Base-by-base conservation (phyloP, 2,329 filamentous ascomycete genomes). In the Cladosporium sphaerospermum region DNA sequence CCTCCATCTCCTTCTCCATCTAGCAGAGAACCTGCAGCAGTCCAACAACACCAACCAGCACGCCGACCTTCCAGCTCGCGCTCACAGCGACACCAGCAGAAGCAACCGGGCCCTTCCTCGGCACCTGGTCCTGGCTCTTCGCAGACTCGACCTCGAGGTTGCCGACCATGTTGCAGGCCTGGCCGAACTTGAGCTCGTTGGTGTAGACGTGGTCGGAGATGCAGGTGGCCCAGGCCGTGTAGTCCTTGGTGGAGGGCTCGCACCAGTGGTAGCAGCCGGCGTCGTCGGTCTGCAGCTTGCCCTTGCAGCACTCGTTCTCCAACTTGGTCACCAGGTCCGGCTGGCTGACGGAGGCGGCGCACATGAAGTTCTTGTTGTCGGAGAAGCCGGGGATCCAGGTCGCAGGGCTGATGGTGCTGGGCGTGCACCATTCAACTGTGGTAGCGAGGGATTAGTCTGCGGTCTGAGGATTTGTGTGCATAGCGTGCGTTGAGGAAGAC, bases 201-300 rank as follows among this genome's bases (percentile, higher is more conserved):
- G 39, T 34, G 48, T 51, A 51, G 40, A 51, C 48, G 31, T 51
- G 28, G 32, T 51, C 48, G 31, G 48, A 37, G 6, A 51, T 37
- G 40, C 48, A 51, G 11, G 48, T 43, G 8, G 48, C 48, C 48
- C 48, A 51, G 40, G 43, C 48, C 11, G 40, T 37, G 16, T 23
- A 3, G 18, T 44, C 40, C 32, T 44, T 44, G 40, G 32, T 40
- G 6, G 43, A 10, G 7, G 48, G 48, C 32, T 51, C 33, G 48
- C 48, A 51, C 40, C 40, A 51, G 40, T 51, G 48, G 40, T 44
- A 44, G 48, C 48, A 51, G 40, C 48, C 48, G 9, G 48, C 42
- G 40, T 44, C 39, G 31, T 44, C 48, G 40, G 23, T 43, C 31
- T 44, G 31, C 13, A 51, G 32, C 14, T 31, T 32, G 16, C 40